A percentile compares a stretch with the other conserved stretches of the same genome.
phyloP scores from a whole-genome alignment of 306 rosid species.

The Cyclanthera cordifolia region DNA sequence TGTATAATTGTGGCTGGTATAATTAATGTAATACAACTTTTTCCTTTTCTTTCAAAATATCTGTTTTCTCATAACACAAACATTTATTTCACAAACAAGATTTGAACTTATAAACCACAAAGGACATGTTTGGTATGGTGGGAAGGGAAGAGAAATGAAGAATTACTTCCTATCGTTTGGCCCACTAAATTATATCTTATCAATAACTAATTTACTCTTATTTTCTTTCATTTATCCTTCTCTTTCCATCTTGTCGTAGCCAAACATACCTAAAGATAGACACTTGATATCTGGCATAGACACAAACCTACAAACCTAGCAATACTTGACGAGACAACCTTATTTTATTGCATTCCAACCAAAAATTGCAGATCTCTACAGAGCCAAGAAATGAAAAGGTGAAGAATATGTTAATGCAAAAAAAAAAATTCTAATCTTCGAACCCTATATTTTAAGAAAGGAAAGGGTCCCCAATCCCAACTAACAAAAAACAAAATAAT shows the following conservation, averaged over 20 bases:
- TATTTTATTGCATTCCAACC: neutral
- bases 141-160: too few species aligned
- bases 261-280: too few species aligned
- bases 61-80: neutral
- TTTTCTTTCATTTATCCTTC: too few species aligned
- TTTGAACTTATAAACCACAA: neutral
- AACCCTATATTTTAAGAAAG: neutral
- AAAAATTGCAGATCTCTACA: neutral
- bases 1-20: slow-evolving; percentile 14
- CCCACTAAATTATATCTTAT: too few species aligned
- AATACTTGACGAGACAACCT: too few species aligned
- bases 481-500: neutral
- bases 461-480: neutral
- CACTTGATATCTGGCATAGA: neutral
- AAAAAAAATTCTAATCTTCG: neutral
- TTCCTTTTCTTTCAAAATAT: neutral
- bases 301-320: neutral
- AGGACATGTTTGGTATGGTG: too few species aligned
- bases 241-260: too few species aligned
- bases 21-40: slow-evolving; percentile 10
- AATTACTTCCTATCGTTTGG: too few species aligned
- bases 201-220: too few species aligned
- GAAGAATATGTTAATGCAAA: neutral
- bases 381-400: neutral
- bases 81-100: neutral